Conservation (phyloP, 179 eudicot species). For the Corrigiola litoralis region DNA sequence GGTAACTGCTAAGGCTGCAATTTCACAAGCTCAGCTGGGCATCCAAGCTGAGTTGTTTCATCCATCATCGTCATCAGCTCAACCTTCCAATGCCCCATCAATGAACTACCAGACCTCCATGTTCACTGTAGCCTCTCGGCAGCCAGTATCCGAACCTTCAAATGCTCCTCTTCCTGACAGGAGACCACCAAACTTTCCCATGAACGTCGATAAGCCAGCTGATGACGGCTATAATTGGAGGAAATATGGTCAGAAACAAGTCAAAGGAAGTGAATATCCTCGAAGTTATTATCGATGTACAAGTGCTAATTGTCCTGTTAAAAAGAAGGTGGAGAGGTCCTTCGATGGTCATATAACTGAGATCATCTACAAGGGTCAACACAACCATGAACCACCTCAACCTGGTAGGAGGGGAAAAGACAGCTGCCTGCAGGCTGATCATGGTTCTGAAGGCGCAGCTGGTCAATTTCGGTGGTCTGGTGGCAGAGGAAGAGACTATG, state of each 20-base stretch:
- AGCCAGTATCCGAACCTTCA: not conserved
- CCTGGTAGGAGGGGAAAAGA: constrained; percentile 23
- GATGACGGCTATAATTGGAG: constrained; percentile 53
- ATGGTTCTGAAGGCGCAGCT: not conserved
- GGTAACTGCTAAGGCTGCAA: constrained; percentile 31
- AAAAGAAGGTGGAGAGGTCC: constrained; percentile 45
- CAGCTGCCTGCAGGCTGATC: not conserved
- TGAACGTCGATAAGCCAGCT: constrained; percentile 36
- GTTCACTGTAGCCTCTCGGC: constrained; percentile 6
- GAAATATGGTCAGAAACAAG: constrained; percentile 45
- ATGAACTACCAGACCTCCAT: constrained; percentile 13
- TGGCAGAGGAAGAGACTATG: constrained; percentile 12
- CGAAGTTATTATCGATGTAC: constrained; percentile 44
- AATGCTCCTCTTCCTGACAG: not conserved
- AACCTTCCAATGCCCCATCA: not conserved
- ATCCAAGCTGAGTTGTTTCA: constrained; percentile 8
- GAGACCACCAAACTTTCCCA: constrained; percentile 18
- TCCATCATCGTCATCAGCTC: constrained; percentile 14
- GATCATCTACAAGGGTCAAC: constrained; percentile 47
- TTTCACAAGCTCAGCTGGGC: constrained; percentile 18
- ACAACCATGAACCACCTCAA: constrained; percentile 34
- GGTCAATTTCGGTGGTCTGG: constrained; percentile 12
- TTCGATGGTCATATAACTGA: constrained; percentile 42
- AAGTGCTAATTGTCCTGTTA: constrained; percentile 34
- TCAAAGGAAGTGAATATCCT: constrained; percentile 45